Conservation (phyloP, 2,329 filamentous ascomycete species). For the Diaporthe eres region DNA sequence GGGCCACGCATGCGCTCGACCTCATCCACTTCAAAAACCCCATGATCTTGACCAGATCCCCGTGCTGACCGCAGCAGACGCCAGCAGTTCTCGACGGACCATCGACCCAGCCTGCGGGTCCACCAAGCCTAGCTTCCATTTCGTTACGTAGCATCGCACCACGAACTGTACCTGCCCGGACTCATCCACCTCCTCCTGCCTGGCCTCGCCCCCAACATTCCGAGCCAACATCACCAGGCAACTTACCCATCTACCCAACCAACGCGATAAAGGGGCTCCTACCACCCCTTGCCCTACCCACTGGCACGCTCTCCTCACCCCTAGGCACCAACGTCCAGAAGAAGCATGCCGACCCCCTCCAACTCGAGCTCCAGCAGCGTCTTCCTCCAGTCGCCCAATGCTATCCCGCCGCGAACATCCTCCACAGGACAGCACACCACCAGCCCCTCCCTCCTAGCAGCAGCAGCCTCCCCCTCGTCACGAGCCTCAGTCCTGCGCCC, state of each 20-base stretch:
- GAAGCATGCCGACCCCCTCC: conserved; percentile 44
- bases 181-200: not conserved
- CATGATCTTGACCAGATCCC: not conserved
- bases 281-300: not conserved
- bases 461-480: conserved; percentile 12
- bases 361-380: conserved; percentile 42
- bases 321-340: not conserved
- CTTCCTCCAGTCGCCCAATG: conserved; percentile 69
- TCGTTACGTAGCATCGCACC: not conserved
- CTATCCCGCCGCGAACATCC: conserved; percentile 81
- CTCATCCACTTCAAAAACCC: not conserved
- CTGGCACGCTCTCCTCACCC: not conserved
- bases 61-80: conserved; percentile 23
- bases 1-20: conserved; percentile 15
- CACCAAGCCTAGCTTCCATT: not conserved
- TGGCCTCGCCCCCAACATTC: not conserved
- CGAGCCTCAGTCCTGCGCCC: conserved; percentile 60
- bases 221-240: not conserved
- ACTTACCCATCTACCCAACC: not conserved
- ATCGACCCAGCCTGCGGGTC: not conserved
- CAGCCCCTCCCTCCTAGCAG: conserved; percentile 49
- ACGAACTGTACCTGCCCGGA: too few species aligned
- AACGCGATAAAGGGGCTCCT: not conserved
- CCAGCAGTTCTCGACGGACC: not conserved
- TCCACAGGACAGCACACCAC: conserved; percentile 66